phyloP scores from a whole-genome alignment of 225 moss, liverwort and hornwort genomes.

The Climacium dendroides region DNA sequence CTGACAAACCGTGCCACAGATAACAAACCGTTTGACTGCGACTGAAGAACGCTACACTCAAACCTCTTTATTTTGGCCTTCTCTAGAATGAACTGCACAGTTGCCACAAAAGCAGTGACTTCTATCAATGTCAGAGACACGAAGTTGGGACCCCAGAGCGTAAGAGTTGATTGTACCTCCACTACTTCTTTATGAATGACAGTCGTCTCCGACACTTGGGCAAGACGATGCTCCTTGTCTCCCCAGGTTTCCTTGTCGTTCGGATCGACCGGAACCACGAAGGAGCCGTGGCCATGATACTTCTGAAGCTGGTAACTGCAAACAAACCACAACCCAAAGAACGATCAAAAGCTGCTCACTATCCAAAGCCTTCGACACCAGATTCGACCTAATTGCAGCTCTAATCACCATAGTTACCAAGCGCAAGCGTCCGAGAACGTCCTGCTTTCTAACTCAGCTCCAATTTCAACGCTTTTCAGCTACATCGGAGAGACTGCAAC shows the following conservation, averaged over 20 bases:
- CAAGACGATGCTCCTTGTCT: slow-evolving; percentile 85
- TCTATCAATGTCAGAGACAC: neutral
- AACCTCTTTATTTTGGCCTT: neutral
- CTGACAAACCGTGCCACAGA: neutral
- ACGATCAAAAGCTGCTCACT: neutral
- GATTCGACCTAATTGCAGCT: neutral
- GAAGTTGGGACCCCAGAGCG: neutral
- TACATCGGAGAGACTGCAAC: neutral
- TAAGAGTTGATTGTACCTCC: slow-evolving; percentile 2
- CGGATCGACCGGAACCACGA: slow-evolving; percentile 53
- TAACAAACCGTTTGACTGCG: neutral
- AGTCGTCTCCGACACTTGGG: slow-evolving; percentile 78
- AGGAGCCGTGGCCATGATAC: slow-evolving; percentile 73
- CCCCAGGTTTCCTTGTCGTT: slow-evolving; percentile 84
- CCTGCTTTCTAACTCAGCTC: neutral
- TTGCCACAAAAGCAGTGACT: neutral
- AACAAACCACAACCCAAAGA: neutral
- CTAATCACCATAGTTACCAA: neutral
- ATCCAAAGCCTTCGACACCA: neutral
- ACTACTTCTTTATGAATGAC: slow-evolving; percentile 64
- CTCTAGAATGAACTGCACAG: neutral
- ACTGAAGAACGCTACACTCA: neutral
- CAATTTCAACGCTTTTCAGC: neutral
- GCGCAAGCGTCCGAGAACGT: neutral
- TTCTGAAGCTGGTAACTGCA: slow-evolving; percentile 92